Evolutionary conservation across 2,329 filamentous ascomycete genomes (phyloP).

Genomic region (Exophiala oligosperma): DNA sequence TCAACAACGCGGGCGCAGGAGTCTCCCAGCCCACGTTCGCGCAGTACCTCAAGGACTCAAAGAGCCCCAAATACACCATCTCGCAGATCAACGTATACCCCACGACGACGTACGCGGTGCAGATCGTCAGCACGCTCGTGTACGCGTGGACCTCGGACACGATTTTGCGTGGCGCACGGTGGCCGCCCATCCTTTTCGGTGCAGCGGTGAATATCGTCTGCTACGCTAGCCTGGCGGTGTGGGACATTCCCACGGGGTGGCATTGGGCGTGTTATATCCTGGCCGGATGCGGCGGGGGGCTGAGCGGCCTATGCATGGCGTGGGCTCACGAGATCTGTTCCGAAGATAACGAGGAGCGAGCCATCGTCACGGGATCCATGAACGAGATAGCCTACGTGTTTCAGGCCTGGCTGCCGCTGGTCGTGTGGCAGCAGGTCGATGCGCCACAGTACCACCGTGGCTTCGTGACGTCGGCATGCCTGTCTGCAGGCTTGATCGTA

Average conservation of each 20-base stretch:
- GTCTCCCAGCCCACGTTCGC: constrained; percentile 57
- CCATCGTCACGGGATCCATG: constrained; percentile 65
- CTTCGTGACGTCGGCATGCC: constrained; percentile 55
- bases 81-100: constrained; percentile 55
- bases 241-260: constrained; percentile 55
- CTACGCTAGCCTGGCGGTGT: constrained; percentile 48
- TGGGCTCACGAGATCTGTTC: constrained; percentile 58
- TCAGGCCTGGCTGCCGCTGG: constrained; percentile 64
- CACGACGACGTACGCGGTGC: constrained; percentile 58
- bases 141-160: constrained; percentile 69
- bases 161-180: constrained; percentile 58
- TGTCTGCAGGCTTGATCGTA: constrained; percentile 21
- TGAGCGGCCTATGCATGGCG: constrained; percentile 53
- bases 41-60: constrained; percentile 46
- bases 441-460: constrained; percentile 62
- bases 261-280: constrained; percentile 66
- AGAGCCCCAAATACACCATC: constrained; percentile 46
- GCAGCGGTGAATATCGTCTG: constrained; percentile 46
- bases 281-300: constrained; percentile 47
- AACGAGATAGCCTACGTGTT: constrained; percentile 70
- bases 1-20: constrained; percentile 58
- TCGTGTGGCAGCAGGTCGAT: constrained; percentile 63
- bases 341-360: constrained; percentile 37
- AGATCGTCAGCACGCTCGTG: constrained; percentile 59
- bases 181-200: constrained; percentile 64